Conservation (phyloP, 2,329 filamentous ascomycete genomes). For the Huntiella bhutanensis region DNA sequence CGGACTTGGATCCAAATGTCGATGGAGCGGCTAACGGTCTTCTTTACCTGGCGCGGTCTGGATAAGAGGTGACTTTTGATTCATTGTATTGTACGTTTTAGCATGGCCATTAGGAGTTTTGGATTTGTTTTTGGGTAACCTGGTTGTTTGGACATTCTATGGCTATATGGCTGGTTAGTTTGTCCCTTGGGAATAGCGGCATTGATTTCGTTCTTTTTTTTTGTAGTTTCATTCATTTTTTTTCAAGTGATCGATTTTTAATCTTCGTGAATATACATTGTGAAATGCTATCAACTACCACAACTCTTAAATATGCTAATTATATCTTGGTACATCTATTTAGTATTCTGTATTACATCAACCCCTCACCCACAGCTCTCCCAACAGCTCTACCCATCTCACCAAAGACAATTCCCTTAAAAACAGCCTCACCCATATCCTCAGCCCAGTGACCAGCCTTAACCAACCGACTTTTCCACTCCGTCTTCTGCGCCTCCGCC, state of each 20-base stretch:
- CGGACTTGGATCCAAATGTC: slow-evolving; percentile 19
- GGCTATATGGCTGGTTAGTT: background rate
- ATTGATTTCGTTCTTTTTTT: slow-evolving; percentile 1
- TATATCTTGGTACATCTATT: background rate
- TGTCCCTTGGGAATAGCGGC: background rate
- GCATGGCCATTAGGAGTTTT: too few relatives aligned
- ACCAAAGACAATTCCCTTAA: slow-evolving; percentile 61
- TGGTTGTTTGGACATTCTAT: background rate
- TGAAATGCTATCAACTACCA: background rate
- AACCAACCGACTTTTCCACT: slow-evolving; percentile 51
- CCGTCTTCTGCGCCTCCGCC: slow-evolving; percentile 36
- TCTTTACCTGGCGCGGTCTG: slow-evolving; percentile 15
- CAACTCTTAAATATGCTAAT: background rate
- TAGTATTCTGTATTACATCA: background rate
- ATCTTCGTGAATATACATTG: background rate
- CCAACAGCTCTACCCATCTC: slow-evolving; percentile 47
- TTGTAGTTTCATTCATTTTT: background rate
- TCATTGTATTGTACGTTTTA: background rate
- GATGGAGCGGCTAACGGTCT: slow-evolving; percentile 21
- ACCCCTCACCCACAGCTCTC: slow-evolving; percentile 23
- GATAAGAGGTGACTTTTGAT: background rate
- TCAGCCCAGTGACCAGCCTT: slow-evolving; percentile 64
- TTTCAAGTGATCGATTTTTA: background rate
- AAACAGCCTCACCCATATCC: slow-evolving; percentile 55
- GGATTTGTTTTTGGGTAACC: background rate